A percentile compares a stretch with the other conserved stretches of the same genome.
Conservation (phyloP, 352 stramenopile species). For the Thalassiosira hispida region DNA sequence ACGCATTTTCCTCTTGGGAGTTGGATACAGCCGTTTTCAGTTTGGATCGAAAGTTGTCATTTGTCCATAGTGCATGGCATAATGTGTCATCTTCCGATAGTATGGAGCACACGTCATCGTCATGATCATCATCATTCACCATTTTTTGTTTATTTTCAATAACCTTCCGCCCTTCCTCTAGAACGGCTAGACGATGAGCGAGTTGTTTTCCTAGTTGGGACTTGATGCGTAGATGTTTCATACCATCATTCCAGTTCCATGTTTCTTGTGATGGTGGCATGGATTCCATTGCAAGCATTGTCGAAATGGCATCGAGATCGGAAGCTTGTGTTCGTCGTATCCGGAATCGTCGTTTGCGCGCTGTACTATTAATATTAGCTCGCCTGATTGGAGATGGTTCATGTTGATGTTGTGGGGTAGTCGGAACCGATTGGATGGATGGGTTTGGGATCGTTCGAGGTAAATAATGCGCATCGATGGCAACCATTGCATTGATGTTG, state of each 20-base stretch:
- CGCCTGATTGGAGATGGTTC: not conserved
- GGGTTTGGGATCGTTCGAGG: no score
- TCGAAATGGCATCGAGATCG: conserved; percentile 44
- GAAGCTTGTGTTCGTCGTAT: conserved; percentile 22
- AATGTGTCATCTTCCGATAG: conserved; percentile 19
- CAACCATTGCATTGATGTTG: no score
- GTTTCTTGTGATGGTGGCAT: not conserved
- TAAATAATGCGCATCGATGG: not conserved
- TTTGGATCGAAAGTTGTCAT: conserved; percentile 59
- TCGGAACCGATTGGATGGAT: not conserved
- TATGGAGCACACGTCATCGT: conserved; percentile 2
- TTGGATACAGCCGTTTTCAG: conserved; percentile 53
- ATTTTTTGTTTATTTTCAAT: conserved; percentile 10
- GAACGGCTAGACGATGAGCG: conserved; percentile 40
- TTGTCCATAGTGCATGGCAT: conserved; percentile 56
- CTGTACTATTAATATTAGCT: not conserved
- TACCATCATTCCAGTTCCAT: conserved; percentile 44
- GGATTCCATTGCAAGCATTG: conserved; percentile 45
- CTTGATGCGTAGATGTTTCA: conserved; percentile 49
- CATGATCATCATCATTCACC: not conserved
- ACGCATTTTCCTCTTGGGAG: conserved; percentile 65
- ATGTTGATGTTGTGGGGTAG: not conserved
- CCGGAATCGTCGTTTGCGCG: conserved; percentile 20
- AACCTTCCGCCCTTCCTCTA: conserved; percentile 42
- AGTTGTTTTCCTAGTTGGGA: conserved; percentile 51